Evolutionary conservation across 192 early-diverging fungal genomes (phyloP).

Genomic region (Allomyces arbusculus): DNA sequence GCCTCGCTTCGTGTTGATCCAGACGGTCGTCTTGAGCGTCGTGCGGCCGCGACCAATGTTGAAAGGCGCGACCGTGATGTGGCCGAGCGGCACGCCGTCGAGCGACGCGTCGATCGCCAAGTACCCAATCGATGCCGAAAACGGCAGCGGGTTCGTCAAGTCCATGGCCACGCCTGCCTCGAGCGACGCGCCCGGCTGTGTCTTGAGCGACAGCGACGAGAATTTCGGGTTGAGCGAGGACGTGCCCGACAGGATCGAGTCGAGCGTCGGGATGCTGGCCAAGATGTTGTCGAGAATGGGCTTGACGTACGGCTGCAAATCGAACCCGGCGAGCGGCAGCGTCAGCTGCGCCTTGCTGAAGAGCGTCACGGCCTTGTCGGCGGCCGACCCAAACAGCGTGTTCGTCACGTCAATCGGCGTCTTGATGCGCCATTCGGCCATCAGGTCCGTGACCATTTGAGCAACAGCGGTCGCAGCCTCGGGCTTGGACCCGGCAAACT

Average conservation of each 20-base stretch:
- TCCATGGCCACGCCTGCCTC: not conserved
- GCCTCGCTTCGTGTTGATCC: not conserved
- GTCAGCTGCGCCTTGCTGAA: not conserved
- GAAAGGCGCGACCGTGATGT: not conserved
- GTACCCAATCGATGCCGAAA: not conserved
- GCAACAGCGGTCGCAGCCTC: not conserved
- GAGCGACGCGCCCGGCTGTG: not conserved
- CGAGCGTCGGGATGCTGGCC: not conserved
- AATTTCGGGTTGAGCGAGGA: not conserved
- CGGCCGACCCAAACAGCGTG: not conserved
- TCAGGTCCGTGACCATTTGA: not conserved
- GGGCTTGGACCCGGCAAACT: not conserved
- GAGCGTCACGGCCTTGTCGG: not conserved
- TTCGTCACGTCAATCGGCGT: not conserved
- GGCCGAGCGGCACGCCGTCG: not conserved
- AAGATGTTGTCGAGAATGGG: not conserved
- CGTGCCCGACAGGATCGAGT: not conserved
- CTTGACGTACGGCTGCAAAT: not conserved
- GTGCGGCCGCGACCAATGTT: not conserved
- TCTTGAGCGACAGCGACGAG: not conserved
- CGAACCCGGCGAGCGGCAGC: not conserved
- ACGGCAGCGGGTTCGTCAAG: not conserved
- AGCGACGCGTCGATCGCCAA: not conserved
- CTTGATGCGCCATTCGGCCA: not conserved
- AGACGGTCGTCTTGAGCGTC: not conserved